Base-by-base conservation (phyloP, 805 yeast species). In the Yamadazyma philogaea region DNA sequence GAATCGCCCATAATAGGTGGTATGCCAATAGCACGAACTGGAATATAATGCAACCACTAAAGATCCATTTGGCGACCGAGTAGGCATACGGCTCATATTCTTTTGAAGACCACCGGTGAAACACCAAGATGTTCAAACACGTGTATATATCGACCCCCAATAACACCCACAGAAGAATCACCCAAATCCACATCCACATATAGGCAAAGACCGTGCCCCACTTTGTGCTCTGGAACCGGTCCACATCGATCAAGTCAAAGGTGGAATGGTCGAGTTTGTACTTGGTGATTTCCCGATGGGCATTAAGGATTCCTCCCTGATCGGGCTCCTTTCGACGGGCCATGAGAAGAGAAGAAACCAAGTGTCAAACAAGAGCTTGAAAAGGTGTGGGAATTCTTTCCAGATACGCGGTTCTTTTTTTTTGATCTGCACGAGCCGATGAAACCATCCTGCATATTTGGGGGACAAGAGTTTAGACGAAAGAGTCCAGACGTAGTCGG, bases 81-180 rank as follows among this genome's bases (percentile, higher is more conserved):
- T 78, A 56, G 53, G 75, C 71, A 51, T 68, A 70, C 3, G 72
- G 71, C 45, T 65, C 53, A 44, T 64, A 65, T 40, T 75, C 73
- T 34, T 70, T 61, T 4, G 79, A 70, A 3, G 82, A 72, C 91
- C 91, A 84, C 35, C 77, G 69, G 55, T 84, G 77, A 59, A 82
- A 81, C 1, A 84, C 93, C 51, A 87, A 67, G 32, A 88, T 74
- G 51, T 77, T 80, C 43, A 88, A 63, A 59, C 91, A 79, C 0
- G 96, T 87, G 65, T 86, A 88, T 18, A 87, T 70, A 66, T 88
- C 96, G 1, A 85, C 75, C 1, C 71, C 84, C 37, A 79, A 57
- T 40, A 73, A 68, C 10, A 78, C 75, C 43, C 82, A 66, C 1
- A 80, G 71, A 12, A 78, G 56, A 34, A 80, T 70, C 40, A 86